Evolutionary conservation across 176 grass and related monocot genomes (phyloP).

Genomic region (Eleusine coracana): DNA sequence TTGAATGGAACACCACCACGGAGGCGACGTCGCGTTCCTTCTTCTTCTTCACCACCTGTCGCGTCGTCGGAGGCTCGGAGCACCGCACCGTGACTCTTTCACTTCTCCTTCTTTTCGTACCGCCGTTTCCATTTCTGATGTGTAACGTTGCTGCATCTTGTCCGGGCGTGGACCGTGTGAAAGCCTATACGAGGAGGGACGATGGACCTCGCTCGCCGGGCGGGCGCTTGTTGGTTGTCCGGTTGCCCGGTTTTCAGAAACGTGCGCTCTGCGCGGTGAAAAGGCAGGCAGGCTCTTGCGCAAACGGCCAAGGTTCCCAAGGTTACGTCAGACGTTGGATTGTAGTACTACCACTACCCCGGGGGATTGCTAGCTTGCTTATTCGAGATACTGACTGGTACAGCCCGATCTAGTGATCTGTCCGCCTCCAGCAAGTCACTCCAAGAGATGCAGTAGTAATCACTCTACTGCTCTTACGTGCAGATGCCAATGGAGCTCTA

Average conservation of each 20-base stretch:
- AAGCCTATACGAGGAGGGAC: too few species aligned
- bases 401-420: neutral
- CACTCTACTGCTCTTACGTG: neutral
- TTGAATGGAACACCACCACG: neutral
- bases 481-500: neutral
- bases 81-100: neutral
- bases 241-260: constrained; percentile 25
- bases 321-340: constrained; percentile 10
- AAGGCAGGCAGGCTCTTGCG: neutral
- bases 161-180: neutral
- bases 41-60: neutral
- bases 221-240: neutral
- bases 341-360: neutral
- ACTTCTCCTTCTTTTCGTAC: neutral
- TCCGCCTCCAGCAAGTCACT: neutral
- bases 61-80: neutral
- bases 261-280: neutral
- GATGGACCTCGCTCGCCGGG: neutral
- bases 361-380: neutral
- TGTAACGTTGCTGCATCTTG: neutral
- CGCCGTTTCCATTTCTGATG: neutral
- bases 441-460: neutral
- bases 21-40: neutral
- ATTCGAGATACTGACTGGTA: neutral
- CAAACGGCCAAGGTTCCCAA: neutral